Evolutionary conservation across 1,284 basidiomycete species (phyloP).

Genomic region (Volvariella volvacea): DNA sequence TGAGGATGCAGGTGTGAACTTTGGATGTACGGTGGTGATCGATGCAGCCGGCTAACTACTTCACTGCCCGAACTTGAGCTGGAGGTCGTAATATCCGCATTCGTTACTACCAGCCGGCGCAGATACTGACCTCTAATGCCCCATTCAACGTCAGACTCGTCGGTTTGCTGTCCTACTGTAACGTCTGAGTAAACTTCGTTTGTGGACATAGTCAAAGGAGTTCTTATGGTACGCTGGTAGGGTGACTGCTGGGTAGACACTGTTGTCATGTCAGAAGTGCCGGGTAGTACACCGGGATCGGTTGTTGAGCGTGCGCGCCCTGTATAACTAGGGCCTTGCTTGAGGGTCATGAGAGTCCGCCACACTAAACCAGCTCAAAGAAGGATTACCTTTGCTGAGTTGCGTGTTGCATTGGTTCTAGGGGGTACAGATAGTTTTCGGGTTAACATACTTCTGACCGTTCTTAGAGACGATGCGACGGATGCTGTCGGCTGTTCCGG

Average conservation of each 20-base stretch:
- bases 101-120: slow-evolving; percentile 45
- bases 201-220: too few species aligned
- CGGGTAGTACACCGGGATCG: too few species aligned
- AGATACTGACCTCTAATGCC: slow-evolving; percentile 27
- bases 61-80: slow-evolving; percentile 17
- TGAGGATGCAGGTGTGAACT: neutral
- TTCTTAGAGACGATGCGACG: slow-evolving; percentile 8
- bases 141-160: slow-evolving; percentile 38
- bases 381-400: neutral
- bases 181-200: too few species aligned
- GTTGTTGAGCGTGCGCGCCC: too few species aligned
- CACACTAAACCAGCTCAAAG: neutral
- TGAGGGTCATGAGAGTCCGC: slow-evolving; percentile 9
- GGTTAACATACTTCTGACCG: slow-evolving; percentile 12
- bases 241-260: too few species aligned
- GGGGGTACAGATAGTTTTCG: slow-evolving; percentile 7
- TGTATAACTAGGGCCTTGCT: too few species aligned
- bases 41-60: neutral
- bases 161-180: slow-evolving; percentile 12
- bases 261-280: too few species aligned
- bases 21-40: too few species aligned
- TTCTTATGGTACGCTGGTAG: too few species aligned
- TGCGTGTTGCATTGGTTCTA: neutral
- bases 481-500: slow-evolving; percentile 5
- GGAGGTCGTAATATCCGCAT: slow-evolving; percentile 28